Conservation (phyloP, 73 alveolate genomes). For the Durusdinium trenchii region DNA sequence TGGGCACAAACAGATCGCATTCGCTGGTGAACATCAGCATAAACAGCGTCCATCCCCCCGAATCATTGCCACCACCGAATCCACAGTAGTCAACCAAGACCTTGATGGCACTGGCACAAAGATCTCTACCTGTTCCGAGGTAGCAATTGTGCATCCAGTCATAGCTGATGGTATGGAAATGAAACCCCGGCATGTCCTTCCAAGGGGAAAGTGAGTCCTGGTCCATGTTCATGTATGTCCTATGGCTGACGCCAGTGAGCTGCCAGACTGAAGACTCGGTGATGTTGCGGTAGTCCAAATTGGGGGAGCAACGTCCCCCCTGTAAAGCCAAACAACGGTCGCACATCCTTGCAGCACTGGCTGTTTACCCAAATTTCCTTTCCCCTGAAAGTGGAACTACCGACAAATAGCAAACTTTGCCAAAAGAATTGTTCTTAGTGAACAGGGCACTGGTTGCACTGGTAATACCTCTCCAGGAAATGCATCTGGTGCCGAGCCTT, state of each 20-base stretch:
- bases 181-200: neutral
- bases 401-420: neutral
- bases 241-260: neutral
- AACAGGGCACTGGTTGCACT: neutral
- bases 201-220: neutral
- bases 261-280: neutral
- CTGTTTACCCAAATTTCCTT: neutral
- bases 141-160: slow-evolving; percentile 16
- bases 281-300: slow-evolving; percentile 12
- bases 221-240: neutral
- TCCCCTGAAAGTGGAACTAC: neutral
- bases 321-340: neutral
- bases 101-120: no score
- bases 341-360: neutral
- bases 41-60: no score
- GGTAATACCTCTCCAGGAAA: neutral
- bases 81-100: no score
- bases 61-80: no score
- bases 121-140: slow-evolving; percentile 1
- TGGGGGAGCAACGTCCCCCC: neutral
- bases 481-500: slow-evolving; percentile 17
- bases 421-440: neutral
- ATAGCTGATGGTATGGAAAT: neutral
- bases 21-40: no score
- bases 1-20: no score